These are phyloP conservation scores for Herpetomonas samuelpessoai DNA, from an alignment of 208 protist genomes.

Conservation along the genomic window DNA sequence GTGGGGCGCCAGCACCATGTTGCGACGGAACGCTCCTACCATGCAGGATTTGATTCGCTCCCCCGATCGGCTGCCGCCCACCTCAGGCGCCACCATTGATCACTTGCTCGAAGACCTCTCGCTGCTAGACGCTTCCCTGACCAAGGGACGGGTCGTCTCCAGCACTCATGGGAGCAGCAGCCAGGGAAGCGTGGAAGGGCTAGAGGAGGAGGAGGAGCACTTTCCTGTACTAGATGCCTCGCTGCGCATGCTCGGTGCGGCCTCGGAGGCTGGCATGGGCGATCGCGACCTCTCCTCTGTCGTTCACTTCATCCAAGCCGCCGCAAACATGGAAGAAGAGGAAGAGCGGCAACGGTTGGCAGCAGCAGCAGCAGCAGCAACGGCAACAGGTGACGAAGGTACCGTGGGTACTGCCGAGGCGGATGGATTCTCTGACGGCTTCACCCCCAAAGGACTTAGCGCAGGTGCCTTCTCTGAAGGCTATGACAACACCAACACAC, in stretches of 20 bases:
- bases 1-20: conserved; percentile 84
- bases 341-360: conserved; percentile 8
- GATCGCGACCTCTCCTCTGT: conserved; percentile 73
- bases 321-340: conserved; percentile 45
- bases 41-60: conserved; percentile 84
- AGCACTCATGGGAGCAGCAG: neutral
- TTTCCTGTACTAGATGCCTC: conserved; percentile 78
- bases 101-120: conserved; percentile 65
- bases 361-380: conserved; percentile 3
- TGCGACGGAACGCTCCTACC: conserved; percentile 75
- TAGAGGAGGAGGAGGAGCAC: conserved; percentile 46
- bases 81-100: conserved; percentile 54
- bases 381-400: too few relatives aligned
- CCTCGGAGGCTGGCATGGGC: conserved; percentile 65
- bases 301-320: conserved; percentile 79
- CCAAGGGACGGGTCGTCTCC: conserved; percentile 10
- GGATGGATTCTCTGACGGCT: too few relatives aligned
- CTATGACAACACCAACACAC: too few relatives aligned
- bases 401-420: too few relatives aligned
- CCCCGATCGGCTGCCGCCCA: conserved; percentile 60
- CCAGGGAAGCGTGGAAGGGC: neutral
- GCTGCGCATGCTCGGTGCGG: conserved; percentile 67
- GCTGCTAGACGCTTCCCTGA: conserved; percentile 61
- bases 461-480: conserved; percentile 12
- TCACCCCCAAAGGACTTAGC: conserved; percentile 4